Evolutionary conservation across 768 basidiomycete genomes (phyloP).

Genomic region (Rhizopogon sp.): DNA sequence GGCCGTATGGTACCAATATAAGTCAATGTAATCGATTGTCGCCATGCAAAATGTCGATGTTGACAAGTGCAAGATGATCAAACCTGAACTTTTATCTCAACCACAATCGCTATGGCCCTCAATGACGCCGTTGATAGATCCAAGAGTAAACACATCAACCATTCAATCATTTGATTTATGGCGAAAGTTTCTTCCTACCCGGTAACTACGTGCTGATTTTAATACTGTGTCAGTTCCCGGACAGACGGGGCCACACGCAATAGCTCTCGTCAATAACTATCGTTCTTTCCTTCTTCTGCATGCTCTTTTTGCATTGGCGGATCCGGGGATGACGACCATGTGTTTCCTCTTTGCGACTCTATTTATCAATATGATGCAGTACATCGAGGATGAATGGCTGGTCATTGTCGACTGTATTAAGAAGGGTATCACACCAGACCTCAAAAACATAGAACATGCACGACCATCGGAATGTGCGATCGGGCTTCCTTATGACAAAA

Average conservation of each 20-base stretch:
- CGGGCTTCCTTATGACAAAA: background rate
- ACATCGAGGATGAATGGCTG: slow-evolving; percentile 8
- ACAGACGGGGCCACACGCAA: slow-evolving; percentile 13
- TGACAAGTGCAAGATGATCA: no score
- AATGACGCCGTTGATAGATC: no score
- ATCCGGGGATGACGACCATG: background rate
- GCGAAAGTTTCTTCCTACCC: background rate
- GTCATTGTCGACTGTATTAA: slow-evolving; percentile 6
- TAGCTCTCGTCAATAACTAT: slow-evolving; percentile 14
- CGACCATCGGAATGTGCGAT: background rate
- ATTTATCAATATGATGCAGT: slow-evolving; percentile 6
- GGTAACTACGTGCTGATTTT: background rate
- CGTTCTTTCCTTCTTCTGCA: slow-evolving; percentile 9
- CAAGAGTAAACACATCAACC: no score
- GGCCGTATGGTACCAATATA: no score
- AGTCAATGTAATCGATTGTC: no score
- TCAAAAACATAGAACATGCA: slow-evolving; percentile 2
- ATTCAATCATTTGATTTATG: background rate
- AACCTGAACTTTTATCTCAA: no score
- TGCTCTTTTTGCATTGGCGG: slow-evolving; percentile 6
- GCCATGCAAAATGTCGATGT: no score
- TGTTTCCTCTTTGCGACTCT: background rate
- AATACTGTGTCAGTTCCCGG: slow-evolving; percentile 7
- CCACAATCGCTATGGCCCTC: no score
- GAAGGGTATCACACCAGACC: slow-evolving; percentile 1